Base-by-base conservation (phyloP, 768 basidiomycete species). In the Amanita inopinata region DNA sequence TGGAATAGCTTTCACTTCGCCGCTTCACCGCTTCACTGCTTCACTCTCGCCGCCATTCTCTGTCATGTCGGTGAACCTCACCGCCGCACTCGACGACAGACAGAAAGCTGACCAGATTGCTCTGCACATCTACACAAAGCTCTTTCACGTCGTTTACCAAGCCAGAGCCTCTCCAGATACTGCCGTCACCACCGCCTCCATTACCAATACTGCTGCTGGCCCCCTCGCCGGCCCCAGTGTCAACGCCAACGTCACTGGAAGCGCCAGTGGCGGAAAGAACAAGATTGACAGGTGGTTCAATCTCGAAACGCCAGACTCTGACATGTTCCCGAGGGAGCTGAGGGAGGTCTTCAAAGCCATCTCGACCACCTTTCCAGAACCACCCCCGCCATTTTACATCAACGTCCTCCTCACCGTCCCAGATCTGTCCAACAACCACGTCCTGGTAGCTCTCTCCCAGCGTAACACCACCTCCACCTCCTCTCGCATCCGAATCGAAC, bases 81-180 rank as follows among this genome's bases (percentile, higher is more conserved):
- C 37, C 8, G 14, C 22, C 23, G 7, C 19, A 7, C 4, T 33
- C 10, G 43, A 44, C 24, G 43, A 44, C 2, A 33, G 37, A 23
- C 66, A 67, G 49, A 87, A 78, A 69, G 82, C 85, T 51, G 85
- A 90, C 71, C 84, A 87, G 70, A 89, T 90, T 53, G 82, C 83
- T 37, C 79, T 80, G 61, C 78, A 80, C 59, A 78, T 86, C 61
- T 88, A 85, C 64, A 76, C 80, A 38, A 90, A 90, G 67, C 77
- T 89, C 40, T 76, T 76, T 57, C 78, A 82, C 54, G 73, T 85
- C 51, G 70, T 90, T 50, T 72, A 78, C 58, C 67, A 84, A 56
- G 82, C 85, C 10, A 69, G 87, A 46, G 68, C 78, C n/a, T 81
- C 82, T 32, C 58, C 60, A 38, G 75, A 73, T 14, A 35, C 33